Base-by-base conservation (phyloP, 2,329 filamentous ascomycete species). In the Herpotrichia juniperi region DNA sequence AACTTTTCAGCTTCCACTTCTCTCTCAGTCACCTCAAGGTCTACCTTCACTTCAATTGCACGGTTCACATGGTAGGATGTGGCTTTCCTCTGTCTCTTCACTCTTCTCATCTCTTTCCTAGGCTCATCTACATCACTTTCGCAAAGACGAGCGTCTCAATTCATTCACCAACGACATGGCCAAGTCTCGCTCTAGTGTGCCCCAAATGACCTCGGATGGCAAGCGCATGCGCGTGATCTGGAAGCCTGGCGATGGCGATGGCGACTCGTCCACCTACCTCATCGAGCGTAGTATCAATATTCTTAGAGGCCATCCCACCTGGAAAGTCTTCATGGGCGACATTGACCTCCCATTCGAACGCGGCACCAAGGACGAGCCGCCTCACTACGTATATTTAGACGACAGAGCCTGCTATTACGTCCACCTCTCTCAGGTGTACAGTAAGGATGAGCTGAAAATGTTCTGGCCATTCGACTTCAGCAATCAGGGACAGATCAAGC, bases 381-480 rank as follows among this genome's bases (percentile, higher is more conserved):
- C 75, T 1, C 65, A 61, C 16, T 71, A 71, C 40, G 69, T 74
- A n/a, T 69, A 73, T 31, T 69, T 78, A 1, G 75, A 78, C 51
- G 76, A 78, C 43, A 54, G 57, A 14, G 70, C 74, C 2, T 71
- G 65, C 19, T 69, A 69, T 46, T 64, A 68, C 2, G 65, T 78
- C 7, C 58, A 63, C 16, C 40, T 46, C 5, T 72, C 72, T 21
- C 60, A 69, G 21, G 62, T 62, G 10, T 69, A 72, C 46, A 62
- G 48, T 1, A 44, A 56, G 14, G 42, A 56, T 5, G 62, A 71
- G 22, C 48, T 60, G 19, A 48, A 47, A 8, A 42, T 49, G 4
- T 71, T 58, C 49, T 78, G 75, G 76, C 60, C 68, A 0, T 69
- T 69, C 39, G 76, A 78, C 59, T 78, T 77, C 56, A 63, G 63